These are phyloP conservation scores for Elsinoe fawcettii DNA, from an alignment of 2,329 filamentous ascomycete genomes.

Conservation along the genomic window DNA sequence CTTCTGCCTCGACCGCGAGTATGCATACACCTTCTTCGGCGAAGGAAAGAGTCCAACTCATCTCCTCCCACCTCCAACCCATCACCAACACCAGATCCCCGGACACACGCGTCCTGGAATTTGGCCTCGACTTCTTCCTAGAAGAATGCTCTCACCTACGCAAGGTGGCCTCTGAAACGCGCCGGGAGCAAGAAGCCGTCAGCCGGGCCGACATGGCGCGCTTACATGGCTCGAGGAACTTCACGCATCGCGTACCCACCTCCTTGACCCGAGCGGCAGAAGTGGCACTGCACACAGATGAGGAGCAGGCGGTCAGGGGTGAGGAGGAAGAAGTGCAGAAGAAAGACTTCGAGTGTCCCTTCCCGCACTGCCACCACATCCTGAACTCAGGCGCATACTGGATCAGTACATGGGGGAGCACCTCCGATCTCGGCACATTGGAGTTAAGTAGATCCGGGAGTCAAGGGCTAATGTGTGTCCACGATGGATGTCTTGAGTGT, in stretches of 20 bases:
- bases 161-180: neutral
- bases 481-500: conserved; percentile 21
- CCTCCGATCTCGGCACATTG: neutral
- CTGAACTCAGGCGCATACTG: neutral
- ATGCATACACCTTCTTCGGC: neutral
- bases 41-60: neutral
- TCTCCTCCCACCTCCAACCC: neutral
- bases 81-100: neutral
- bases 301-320: neutral
- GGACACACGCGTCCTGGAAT: neutral
- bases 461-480: conserved; percentile 20
- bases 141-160: neutral
- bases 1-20: too few relatives aligned
- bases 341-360: conserved; percentile 4
- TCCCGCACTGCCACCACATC: neutral
- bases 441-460: neutral
- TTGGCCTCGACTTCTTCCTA: neutral
- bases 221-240: neutral
- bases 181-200: neutral
- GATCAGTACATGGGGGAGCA: neutral
- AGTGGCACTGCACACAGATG: neutral
- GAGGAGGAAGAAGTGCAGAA: neutral
- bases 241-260: neutral
- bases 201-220: neutral
- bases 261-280: neutral